Base-by-base conservation (phyloP, 2,329 filamentous ascomycete species). In the Colletotrichum aenigma region DNA sequence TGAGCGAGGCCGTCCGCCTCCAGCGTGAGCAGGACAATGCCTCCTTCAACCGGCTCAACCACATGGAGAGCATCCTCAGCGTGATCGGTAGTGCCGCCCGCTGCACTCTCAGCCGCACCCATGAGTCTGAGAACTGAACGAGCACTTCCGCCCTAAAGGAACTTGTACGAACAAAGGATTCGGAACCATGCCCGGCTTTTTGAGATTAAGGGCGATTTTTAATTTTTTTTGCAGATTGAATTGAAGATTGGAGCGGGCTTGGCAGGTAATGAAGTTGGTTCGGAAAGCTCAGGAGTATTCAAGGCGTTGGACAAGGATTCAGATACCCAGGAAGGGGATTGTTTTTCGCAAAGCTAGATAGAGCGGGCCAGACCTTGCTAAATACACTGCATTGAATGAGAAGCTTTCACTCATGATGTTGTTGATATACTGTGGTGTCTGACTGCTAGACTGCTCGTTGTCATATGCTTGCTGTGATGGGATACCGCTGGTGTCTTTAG, bases 1-100 rank as follows among this genome's bases (percentile, higher is more conserved):
- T 52, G 43, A 52, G 43, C 10, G 43, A 52, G 43, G 43, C 43
- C 10, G 43, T 52, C 43, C 43, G 43, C 10, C 43, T 52, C n/a
- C 43, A 52, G 43, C 43, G 43, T 7, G 43, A 52, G 10, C 43
- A 52, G n/a, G 43, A 52, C 43, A 52, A 52, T 4, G n/a, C 43
- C n/a, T 52, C 43, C 43, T 52, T 52, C n/a, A 52, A 52, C n/a
- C 43, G 43, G 43, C 43, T 52, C 43, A 52, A 52, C n/a, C 43
- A 52, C 12, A 52, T 52, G n/a, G 43, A 52, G n/a, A 52, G 43
- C 43, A 52, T 52, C 10, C 43, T 52, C 43, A 13, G 43, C 4
- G 43, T 52, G 43, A 52, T 52, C 43, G 43, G 43, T 13, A 52
- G 43, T 52, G 43, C 43, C 6, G 43, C 43, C 12, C 43, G 43